These are phyloP conservation scores for Fremontodendron californicum DNA, from an alignment of 345 rosid genomes.

Conservation along the genomic window DNA sequence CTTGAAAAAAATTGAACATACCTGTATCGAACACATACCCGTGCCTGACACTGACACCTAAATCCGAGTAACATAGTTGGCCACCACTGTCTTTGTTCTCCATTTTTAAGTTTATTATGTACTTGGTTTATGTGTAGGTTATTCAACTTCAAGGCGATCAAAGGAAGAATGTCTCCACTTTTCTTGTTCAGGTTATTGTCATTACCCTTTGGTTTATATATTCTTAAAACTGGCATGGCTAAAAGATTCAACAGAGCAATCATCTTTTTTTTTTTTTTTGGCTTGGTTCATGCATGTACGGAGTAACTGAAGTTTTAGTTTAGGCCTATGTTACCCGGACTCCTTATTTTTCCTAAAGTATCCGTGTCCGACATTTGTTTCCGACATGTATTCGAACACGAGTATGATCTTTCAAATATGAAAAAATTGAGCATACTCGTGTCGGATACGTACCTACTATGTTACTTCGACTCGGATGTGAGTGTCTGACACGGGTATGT, in stretches of 20 bases:
- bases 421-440: no score
- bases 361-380: no score
- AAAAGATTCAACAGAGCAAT: neutral
- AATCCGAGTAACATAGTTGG: no score
- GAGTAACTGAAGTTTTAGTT: neutral
- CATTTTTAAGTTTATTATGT: neutral
- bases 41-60: no score
- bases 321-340: neutral
- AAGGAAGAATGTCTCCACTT: slow-evolving; percentile 78
- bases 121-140: slow-evolving; percentile 37
- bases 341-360: no score
- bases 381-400: no score
- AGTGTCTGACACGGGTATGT: no score
- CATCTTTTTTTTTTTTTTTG: neutral
- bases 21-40: no score
- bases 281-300: neutral
- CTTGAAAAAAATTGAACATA: no score
- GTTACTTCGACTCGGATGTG: no score
- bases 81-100: neutral
- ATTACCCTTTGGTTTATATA: neutral
- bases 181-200: slow-evolving; percentile 67
- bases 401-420: no score
- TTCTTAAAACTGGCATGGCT: neutral
- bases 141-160: slow-evolving; percentile 96
- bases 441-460: no score